A percentile compares a stretch with the other conserved stretches of the same genome.
Evolutionary conservation across 768 basidiomycete genomes (phyloP).

Genomic region (Russula vinacea): DNA sequence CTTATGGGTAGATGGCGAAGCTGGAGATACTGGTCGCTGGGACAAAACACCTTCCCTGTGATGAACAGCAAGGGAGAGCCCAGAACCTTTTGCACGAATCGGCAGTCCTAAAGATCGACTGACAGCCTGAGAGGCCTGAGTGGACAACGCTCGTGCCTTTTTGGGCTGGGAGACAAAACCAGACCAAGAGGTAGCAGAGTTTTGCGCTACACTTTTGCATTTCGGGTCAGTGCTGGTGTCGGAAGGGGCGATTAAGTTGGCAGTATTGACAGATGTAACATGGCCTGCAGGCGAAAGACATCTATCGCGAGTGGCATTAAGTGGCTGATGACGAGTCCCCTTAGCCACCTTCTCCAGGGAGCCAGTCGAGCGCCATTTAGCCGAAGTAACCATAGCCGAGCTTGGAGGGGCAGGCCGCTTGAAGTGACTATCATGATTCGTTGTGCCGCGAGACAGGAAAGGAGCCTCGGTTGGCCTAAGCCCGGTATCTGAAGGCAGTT

Average conservation of each 20-base stretch:
- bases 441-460: not conserved
- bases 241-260: not conserved
- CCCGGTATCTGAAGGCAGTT: slow-evolving; percentile 12
- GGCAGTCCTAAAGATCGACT: not conserved
- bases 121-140: not conserved
- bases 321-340: not conserved
- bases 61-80: not conserved
- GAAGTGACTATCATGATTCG: not conserved
- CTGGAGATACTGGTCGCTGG: not conserved
- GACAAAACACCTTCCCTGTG: not conserved
- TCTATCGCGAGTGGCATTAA: not conserved
- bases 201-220: not conserved
- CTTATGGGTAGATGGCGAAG: not conserved
- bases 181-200: slow-evolving; percentile 1
- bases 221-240: not conserved
- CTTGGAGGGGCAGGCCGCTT: not conserved
- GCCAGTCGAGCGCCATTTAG: not conserved
- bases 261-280: not conserved
- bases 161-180: not conserved
- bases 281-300: not conserved
- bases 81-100: not conserved
- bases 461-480: slow-evolving; percentile 15
- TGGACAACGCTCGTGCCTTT: not conserved
- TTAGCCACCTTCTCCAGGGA: not conserved
- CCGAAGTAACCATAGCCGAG: not conserved